These are phyloP conservation scores for Agaricus sinodeliciosus DNA, from an alignment of 768 basidiomycete genomes.

Conservation along the genomic window DNA sequence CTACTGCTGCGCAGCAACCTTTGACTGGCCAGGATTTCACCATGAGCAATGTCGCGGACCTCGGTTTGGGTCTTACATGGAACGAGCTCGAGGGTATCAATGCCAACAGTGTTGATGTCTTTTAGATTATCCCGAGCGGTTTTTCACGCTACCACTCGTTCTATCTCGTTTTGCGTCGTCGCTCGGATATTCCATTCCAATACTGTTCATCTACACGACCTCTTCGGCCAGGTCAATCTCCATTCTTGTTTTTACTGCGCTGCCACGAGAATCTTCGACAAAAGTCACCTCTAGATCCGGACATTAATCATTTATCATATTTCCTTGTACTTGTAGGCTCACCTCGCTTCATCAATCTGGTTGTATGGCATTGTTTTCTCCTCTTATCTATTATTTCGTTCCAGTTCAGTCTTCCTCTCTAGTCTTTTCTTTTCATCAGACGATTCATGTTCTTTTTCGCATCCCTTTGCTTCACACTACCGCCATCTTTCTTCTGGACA, in stretches of 20 bases:
- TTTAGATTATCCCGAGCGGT: constrained; percentile 7
- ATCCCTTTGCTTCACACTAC: constrained; percentile 4
- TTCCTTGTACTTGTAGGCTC: background rate
- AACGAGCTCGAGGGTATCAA: constrained; percentile 13
- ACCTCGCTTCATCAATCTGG: constrained; percentile 11
- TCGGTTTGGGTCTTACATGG: constrained; percentile 6
- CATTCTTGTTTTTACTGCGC: background rate
- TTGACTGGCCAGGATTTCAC: constrained; percentile 15
- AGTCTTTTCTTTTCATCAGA: constrained; percentile 10
- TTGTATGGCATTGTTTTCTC: constrained; percentile 12
- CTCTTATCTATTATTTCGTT: constrained; percentile 1
- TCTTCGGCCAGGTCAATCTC: constrained; percentile 2
- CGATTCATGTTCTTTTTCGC: constrained; percentile 18
- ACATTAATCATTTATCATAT: constrained; percentile 3
- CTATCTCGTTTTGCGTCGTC: constrained; percentile 4
- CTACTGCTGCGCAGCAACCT: constrained; percentile 26
- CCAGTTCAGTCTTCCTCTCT: constrained; percentile 10
- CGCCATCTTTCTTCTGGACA: background rate
- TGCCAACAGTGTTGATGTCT: constrained; percentile 11
- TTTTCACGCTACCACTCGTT: background rate
- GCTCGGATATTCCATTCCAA: background rate
- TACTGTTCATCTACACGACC: background rate
- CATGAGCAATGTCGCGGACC: background rate
- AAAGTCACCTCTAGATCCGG: background rate
- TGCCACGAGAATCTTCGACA: background rate